Evolutionary conservation across 2,329 filamentous ascomycete species (phyloP), one percentile per base, ranked within the genome.

Genomic region (Aureobasidium sp.): DNA sequence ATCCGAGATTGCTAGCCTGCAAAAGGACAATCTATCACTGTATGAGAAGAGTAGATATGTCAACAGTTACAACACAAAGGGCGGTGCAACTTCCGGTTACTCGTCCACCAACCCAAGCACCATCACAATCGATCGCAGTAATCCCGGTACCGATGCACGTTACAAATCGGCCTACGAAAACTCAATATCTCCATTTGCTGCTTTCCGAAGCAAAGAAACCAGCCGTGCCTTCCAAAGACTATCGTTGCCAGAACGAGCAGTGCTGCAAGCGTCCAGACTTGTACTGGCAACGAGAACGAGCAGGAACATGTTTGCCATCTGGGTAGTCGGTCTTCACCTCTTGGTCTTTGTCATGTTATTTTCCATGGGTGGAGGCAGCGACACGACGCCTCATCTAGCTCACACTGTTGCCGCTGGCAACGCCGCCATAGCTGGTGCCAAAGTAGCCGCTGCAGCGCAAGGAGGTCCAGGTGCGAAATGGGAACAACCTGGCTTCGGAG

Each of bases 31-130:
- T 72, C 81, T 99, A 39, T 92, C 89, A 69, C 82, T 99, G 8
- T 99, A 99, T 74, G 94, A 99, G 75, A 99, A 97, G 82, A 96
- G 93, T 20, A 86, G 94, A 67, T 99, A 99, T 73, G 87, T 97
- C 27, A 96, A 92, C 7, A 92, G 90, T 2, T 99, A 97, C 79
- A 96, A 87, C 74, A 60, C 57, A 43, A 86, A 92, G 59, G 83
- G 83, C 50, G 83, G 82, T 15, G 81, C 82, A 6, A 82, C 83
- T 24, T 76, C 78, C 1, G 84, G 86, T 12, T 84, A 84, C 5
- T 85, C 86, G 24, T 88, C 86, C 46, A 85, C 86, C n/a, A 95
- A 92, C 71, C 86, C 90, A 0, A 88, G 89, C 0, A 85, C 88
- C 1, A 79, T 87, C 17, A 79, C 83, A 26, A 79, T 90, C 29